phyloP scores from a whole-genome alignment of 768 basidiomycete species.

The Dacryopinax primogenitus region DNA sequence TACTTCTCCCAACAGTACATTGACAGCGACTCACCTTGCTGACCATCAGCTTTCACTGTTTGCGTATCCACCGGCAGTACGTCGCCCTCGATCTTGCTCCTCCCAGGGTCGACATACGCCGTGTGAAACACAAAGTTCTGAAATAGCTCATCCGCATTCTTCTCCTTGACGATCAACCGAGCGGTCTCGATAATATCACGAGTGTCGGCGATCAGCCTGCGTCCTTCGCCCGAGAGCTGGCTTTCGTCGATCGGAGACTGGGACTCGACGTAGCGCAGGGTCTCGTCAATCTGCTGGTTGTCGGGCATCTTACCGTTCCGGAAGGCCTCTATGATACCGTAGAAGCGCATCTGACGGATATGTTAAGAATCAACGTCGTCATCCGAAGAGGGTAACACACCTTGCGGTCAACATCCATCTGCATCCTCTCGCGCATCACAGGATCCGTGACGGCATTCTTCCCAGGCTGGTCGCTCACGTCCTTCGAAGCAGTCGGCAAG shows the following conservation, averaged over 20 bases:
- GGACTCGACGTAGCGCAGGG: slow-evolving; percentile 51
- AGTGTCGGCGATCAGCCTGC: slow-evolving; percentile 62
- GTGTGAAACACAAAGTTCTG: slow-evolving; percentile 86
- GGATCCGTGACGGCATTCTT: slow-evolving; percentile 54
- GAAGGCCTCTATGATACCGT: slow-evolving; percentile 70
- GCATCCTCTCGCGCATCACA: slow-evolving; percentile 44
- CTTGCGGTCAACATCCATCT: slow-evolving; percentile 73
- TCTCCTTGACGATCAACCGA: slow-evolving; percentile 57
- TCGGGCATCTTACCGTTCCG: slow-evolving; percentile 64
- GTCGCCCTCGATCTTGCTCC: slow-evolving; percentile 33
- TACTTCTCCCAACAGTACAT: too few species aligned
- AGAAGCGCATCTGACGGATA: slow-evolving; percentile 60
- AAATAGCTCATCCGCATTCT: slow-evolving; percentile 83
- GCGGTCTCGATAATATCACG: slow-evolving; percentile 64
- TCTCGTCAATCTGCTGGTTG: slow-evolving; percentile 65
- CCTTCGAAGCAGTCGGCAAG: slow-evolving; percentile 47
- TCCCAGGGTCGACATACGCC: slow-evolving; percentile 37
- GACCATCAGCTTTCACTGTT: slow-evolving; percentile 44
- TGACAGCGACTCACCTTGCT: slow-evolving; percentile 48
- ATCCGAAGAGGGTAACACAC: slow-evolving; percentile 23
- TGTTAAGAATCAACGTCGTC: too few species aligned
- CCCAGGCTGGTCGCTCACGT: slow-evolving; percentile 45
- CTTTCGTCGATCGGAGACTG: slow-evolving; percentile 46
- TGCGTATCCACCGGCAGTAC: slow-evolving; percentile 40
- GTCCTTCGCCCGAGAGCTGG: slow-evolving; percentile 63